These are phyloP conservation scores for Globisporangium alternatum DNA, from an alignment of 352 stramenopile species.

Conservation along the genomic window DNA sequence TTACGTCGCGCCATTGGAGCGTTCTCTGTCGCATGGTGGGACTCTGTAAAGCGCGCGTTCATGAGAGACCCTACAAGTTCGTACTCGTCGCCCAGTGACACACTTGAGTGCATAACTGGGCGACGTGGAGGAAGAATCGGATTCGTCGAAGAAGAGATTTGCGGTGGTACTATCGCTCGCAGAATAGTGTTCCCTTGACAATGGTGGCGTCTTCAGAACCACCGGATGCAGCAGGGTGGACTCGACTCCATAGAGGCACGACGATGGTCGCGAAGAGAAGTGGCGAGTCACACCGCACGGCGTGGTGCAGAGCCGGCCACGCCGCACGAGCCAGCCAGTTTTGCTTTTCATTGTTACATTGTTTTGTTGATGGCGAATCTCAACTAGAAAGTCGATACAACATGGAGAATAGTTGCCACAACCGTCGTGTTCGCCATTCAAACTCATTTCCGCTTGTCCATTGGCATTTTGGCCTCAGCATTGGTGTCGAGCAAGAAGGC, in stretches of 20 bases:
- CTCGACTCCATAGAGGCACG: conserved; percentile 2
- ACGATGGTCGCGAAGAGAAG: conserved; percentile 6
- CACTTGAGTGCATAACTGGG: conserved; percentile 33
- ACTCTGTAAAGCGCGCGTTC: background rate
- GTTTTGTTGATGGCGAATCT: no score
- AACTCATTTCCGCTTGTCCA: no score
- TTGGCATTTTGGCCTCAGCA: no score
- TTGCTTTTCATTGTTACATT: no score
- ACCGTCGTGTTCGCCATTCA: no score
- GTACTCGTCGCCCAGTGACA: no score
- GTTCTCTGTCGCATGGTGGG: background rate
- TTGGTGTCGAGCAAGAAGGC: no score
- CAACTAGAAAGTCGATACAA: no score
- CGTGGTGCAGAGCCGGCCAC: conserved; percentile 8
- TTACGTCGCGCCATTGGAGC: background rate
- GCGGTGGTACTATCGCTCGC: background rate
- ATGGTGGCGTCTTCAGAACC: background rate
- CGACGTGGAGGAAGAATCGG: conserved; percentile 20
- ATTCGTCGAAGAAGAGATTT: background rate
- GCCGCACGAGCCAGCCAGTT: no score
- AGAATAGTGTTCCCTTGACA: background rate
- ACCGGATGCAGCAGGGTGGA: background rate
- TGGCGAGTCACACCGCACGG: conserved; percentile 7
- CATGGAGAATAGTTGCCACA: no score
- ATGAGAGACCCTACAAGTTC: background rate